A percentile compares a stretch with the other conserved stretches of the same genome.
Conservation (phyloP, 2,329 filamentous ascomycete species). For the Arthrobotrys pseudoclavata region DNA sequence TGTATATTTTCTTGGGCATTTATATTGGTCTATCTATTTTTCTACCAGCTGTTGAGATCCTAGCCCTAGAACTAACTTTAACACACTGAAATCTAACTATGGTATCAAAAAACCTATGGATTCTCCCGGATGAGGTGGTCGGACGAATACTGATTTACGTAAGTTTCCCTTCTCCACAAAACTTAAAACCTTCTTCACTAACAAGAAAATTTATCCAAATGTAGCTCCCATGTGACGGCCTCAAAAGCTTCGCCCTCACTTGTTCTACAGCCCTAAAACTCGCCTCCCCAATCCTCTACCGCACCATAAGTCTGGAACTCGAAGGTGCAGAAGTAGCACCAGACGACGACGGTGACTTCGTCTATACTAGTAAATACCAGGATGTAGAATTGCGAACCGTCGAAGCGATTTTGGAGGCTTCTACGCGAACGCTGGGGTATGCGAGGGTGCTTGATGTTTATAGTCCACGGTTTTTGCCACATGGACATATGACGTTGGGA, state of each 20-base stretch:
- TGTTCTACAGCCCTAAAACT: constrained; percentile 30
- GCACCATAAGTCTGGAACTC: constrained; percentile 23
- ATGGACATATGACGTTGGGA: constrained; percentile 17
- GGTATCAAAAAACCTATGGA: constrained; percentile 5
- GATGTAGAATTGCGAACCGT: neutral
- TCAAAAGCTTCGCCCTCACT: constrained; percentile 37
- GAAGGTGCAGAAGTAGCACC: constrained; percentile 3
- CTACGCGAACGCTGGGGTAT: constrained; percentile 19
- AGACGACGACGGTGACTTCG: constrained; percentile 2
- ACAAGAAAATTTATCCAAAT: neutral
- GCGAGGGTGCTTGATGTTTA: constrained; percentile 27
- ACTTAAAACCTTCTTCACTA: neutral
- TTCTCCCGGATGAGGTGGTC: constrained; percentile 8
- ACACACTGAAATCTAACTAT: neutral
- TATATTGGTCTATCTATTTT: neutral
- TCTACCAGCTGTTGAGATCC: neutral
- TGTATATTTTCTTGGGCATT: neutral
- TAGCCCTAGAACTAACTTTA: neutral
- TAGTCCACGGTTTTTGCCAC: constrained; percentile 13
- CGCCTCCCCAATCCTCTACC: constrained; percentile 36
- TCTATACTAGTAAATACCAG: constrained; percentile 17
- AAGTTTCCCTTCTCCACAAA: neutral
- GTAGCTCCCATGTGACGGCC: constrained; percentile 30
- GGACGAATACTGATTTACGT: neutral
- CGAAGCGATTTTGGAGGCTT: constrained; percentile 18